phyloP scores from a whole-genome alignment of 164 flowering plant species.

The Euptelea pleiosperma region DNA sequence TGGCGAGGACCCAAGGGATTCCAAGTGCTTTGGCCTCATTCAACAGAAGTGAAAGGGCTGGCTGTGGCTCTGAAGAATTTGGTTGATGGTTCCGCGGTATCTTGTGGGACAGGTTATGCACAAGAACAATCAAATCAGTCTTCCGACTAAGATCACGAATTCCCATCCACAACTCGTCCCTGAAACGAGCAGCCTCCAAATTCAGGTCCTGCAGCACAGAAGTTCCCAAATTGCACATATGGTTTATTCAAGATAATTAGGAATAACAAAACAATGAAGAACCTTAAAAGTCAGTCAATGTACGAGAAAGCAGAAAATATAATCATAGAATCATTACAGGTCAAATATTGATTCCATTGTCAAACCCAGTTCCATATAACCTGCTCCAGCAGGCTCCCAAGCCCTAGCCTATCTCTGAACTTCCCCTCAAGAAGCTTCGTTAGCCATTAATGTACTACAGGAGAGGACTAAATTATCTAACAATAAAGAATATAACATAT shows the following conservation, averaged over 20 bases:
- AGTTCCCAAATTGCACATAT: neutral
- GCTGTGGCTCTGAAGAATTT: constrained; percentile 43
- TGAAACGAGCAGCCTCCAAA: constrained; percentile 61
- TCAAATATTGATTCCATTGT: too few species aligned
- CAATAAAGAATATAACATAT: too few species aligned
- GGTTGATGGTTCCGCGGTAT: constrained; percentile 56
- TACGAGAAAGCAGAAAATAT: too few species aligned
- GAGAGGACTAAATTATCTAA: too few species aligned
- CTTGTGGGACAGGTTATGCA: constrained; percentile 87
- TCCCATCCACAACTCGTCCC: constrained; percentile 86
- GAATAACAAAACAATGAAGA: neutral
- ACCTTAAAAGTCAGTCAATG: too few species aligned
- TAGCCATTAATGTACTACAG: too few species aligned
- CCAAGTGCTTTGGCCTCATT: constrained; percentile 90
- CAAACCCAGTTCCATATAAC: too few species aligned
- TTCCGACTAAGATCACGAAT: constrained; percentile 77
- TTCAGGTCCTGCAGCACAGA: constrained; percentile 61
- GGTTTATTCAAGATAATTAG: neutral
- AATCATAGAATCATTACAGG: too few species aligned
- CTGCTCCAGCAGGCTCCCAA: too few species aligned
- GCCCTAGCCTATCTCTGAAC: too few species aligned
- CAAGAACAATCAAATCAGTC: constrained; percentile 84
- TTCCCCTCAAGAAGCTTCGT: too few species aligned
- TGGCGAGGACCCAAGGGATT: constrained; percentile 91
- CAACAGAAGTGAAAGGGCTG: constrained; percentile 75